A percentile compares a stretch with the other conserved stretches of the same genome.
phyloP scores from a whole-genome alignment of 225 moss, liverwort and hornwort species.

The Takakia lepidozioides region DNA sequence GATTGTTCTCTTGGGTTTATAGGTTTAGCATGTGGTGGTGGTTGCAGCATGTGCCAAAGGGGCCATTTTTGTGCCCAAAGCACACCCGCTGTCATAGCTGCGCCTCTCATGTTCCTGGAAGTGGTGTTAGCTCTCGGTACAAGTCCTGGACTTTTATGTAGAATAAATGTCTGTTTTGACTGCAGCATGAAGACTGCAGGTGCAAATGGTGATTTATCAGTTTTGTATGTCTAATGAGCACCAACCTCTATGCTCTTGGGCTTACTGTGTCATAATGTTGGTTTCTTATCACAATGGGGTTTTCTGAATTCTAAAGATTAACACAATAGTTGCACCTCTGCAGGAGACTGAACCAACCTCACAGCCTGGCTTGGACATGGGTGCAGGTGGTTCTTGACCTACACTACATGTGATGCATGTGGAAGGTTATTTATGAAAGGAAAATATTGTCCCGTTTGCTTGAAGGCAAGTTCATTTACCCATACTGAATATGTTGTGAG shows the following conservation, averaged over 20 bases:
- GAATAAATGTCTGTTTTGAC: neutral
- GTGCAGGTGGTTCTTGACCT: conserved; percentile 86
- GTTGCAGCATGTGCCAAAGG: conserved; percentile 80
- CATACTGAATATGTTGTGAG: too few species aligned
- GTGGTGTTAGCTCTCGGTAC: conserved; percentile 92
- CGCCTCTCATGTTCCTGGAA: conserved; percentile 72
- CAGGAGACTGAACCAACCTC: too few species aligned
- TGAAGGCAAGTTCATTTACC: conserved; percentile 41
- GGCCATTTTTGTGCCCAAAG: conserved; percentile 84
- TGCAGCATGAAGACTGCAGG: neutral
- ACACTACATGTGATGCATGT: conserved; percentile 92
- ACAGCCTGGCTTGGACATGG: too few species aligned
- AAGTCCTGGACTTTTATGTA: neutral
- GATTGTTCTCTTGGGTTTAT: too few species aligned
- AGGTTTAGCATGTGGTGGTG: conserved; percentile 5
- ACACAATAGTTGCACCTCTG: too few species aligned
- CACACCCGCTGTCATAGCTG: conserved; percentile 90
- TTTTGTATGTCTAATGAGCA: too few species aligned
- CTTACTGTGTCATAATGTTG: too few species aligned
- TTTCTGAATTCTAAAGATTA: too few species aligned
- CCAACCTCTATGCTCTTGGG: too few species aligned
- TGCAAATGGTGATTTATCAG: too few species aligned
- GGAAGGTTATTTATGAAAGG: conserved; percentile 91
- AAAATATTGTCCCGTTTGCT: conserved; percentile 93
- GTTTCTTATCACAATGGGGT: conserved; percentile 1